Base-by-base conservation (phyloP, 2,329 filamentous ascomycete genomes). In the Claviceps pazoutovae region DNA sequence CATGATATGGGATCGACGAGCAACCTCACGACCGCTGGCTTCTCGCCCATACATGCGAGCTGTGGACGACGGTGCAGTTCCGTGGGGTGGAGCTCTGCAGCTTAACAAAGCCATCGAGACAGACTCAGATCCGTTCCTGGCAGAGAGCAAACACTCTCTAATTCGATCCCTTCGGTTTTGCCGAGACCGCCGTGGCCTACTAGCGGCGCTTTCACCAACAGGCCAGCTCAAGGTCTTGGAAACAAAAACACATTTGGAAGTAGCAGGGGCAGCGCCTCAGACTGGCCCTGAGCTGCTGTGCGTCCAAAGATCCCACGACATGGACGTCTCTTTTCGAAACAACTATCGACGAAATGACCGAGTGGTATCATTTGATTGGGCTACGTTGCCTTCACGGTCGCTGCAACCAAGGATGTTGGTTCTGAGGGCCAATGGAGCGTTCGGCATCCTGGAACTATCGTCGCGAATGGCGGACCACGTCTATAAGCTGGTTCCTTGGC, bases 1-100 rank as follows among this genome's bases (percentile, higher is more conserved):
- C 49, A 82, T 84, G 64, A 75, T 91, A 36, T 91, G 86, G 86
- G 86, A 91, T 62, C 79, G 83, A 26, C 81, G 86, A 44, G 77
- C 76, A n/a, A 74, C 72, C 13, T 71, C 70, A 19, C 74, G 76
- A 11, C 66, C 73, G 1, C 65, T 74, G 11, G 74, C 76, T 8
- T 80, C 78, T 11, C 66, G 72, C 13, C 66, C 69, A 14, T 84
- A 84, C 56, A 59, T 74, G 14, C 72, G 79, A 30, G 76, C 79
- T 2, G 68, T 82, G 4, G 79, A 83, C 37, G 69, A 74, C n/a
- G 78, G 82, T 51, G 75, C 78, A 14, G 60, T 83, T 16, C 75
- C 80, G 0, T 84, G 79, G 77, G 81, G 81, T 45, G 78, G 77
- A 17, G 77, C 77, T 14, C 65, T 84, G 51, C 74, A 74, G 46